Conservation (phyloP, 1,139 yeast species). For the Candida tropicalis region DNA sequence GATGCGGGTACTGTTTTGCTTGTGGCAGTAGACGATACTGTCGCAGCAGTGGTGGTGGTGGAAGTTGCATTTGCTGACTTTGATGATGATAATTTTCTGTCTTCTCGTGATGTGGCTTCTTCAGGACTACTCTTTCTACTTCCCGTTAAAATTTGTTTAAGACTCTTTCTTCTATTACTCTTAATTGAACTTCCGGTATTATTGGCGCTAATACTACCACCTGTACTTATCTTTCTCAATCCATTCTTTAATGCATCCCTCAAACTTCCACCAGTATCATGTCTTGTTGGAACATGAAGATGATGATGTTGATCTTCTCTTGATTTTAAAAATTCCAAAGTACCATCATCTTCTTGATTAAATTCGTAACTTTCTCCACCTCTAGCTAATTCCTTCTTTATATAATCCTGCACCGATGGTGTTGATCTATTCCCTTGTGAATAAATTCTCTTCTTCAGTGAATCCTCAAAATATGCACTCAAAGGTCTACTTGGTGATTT, state of each 20-base stretch:
- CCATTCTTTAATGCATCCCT: conserved; percentile 38
- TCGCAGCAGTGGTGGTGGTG: conserved; percentile 28
- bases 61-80: conserved; percentile 29
- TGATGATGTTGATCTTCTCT: conserved; percentile 35
- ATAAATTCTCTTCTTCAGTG: conserved; percentile 12
- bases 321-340: conserved; percentile 60
- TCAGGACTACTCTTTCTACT: conserved; percentile 22
- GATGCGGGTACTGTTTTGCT: conserved; percentile 6
- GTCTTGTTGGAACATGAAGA: conserved; percentile 16
- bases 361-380: conserved; percentile 22
- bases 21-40: background rate
- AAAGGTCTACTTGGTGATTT: conserved; percentile 16
- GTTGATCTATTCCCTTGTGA: conserved; percentile 24
- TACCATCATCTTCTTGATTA: conserved; percentile 25
- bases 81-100: conserved; percentile 7
- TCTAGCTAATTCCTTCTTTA: conserved; percentile 36
- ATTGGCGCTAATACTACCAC: conserved; percentile 29
- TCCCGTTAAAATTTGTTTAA: conserved; percentile 46
- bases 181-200: conserved; percentile 26
- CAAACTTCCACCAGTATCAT: conserved; percentile 51
- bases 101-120: conserved; percentile 3
- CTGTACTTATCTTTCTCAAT: conserved; percentile 45
- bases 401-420: conserved; percentile 35
- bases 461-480: conserved; percentile 17
- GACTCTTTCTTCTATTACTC: conserved; percentile 36